Percentiles rank a stretch among this genome's conserved stretches.
Conservation (phyloP, 129 eudicot genomes). For the Artemisia annua region DNA sequence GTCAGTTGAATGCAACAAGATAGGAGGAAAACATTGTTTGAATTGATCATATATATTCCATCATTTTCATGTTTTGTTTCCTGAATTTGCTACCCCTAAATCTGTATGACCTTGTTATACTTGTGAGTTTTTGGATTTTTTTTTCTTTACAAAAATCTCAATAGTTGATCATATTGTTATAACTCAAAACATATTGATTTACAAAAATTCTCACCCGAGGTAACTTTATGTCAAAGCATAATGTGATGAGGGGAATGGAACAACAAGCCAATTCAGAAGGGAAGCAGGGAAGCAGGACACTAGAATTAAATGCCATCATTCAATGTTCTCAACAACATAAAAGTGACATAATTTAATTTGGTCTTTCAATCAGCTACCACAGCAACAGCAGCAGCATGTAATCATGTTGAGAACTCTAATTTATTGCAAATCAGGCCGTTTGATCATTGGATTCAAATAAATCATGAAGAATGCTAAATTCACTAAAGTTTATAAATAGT, state of each 20-base stretch:
- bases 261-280: conserved; percentile 14
- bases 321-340: conserved; percentile 61
- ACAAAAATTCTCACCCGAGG: too few species aligned
- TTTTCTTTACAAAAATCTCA: neutral
- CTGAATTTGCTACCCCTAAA: too few species aligned
- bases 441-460: conserved; percentile 6
- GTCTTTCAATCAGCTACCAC: conserved; percentile 28
- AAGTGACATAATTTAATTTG: conserved; percentile 49
- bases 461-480: too few species aligned
- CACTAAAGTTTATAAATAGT: too few species aligned
- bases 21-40: too few species aligned
- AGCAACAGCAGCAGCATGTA: conserved; percentile 17
- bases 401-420: neutral
- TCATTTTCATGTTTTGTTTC: too few species aligned
- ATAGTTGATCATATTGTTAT: neutral
- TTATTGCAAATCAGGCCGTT: conserved; percentile 11
- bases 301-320: conserved; percentile 45
- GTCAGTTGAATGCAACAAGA: too few species aligned
- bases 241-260: neutral
- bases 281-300: conserved; percentile 20
- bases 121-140: too few species aligned
- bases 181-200: too few species aligned
- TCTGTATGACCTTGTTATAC: too few species aligned
- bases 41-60: too few species aligned
- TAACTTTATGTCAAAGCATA: too few species aligned